Evolutionary conservation across 2,329 filamentous ascomycete genomes (phyloP), one percentile per base, ranked within the genome.

Genomic region (Byssothecium circinans): DNA sequence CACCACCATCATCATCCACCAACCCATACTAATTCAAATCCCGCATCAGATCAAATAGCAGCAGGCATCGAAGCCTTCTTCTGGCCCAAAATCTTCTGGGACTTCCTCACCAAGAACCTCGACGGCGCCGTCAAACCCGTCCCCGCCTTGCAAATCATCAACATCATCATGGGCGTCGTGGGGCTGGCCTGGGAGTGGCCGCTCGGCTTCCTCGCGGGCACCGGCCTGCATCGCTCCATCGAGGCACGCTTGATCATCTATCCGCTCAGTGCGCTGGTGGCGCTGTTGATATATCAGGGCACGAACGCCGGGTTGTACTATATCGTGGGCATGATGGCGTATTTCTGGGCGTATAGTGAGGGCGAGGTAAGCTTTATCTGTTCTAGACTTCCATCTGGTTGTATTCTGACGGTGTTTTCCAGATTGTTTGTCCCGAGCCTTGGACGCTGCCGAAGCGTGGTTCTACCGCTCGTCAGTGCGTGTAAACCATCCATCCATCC

Each of bases 1-100:
- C n/a, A 11, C 25, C 25, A 19, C 15, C 18, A 15, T 12, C 27
- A 27, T 11, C 15, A 33, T 27, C 15, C 11, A 34, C 4, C 12
- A n/a, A n/a, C 12, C 18, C 34, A 56, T 41, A 33, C 19, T 17
- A n/a, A n/a, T n/a, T n/a, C n/a, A n/a, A n/a, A n/a, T n/a, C n/a
- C n/a, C 25, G 8, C 36, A 25, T 6, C 65, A 96, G 91, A 96
- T 72, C 94, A 99, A 82, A 74, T 96, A 54, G 84, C 79, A 50
- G 91, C 91, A 51, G 86, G 87, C 14, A 75, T 99, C 47, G 83
- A 95, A 75, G 86, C 83, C 65, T 96, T 94, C 81, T 92, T 99
- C 82, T 99, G 91, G 91, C 94, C 94, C 58, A 99, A 99, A 73
- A 87, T 99, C 68, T 95, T 99, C 76, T 99, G 89, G 87, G 94